Evolutionary conservation across 768 basidiomycete species (phyloP), one percentile per base, ranked within the genome.

Genomic region (Coprinopsis sp.): DNA sequence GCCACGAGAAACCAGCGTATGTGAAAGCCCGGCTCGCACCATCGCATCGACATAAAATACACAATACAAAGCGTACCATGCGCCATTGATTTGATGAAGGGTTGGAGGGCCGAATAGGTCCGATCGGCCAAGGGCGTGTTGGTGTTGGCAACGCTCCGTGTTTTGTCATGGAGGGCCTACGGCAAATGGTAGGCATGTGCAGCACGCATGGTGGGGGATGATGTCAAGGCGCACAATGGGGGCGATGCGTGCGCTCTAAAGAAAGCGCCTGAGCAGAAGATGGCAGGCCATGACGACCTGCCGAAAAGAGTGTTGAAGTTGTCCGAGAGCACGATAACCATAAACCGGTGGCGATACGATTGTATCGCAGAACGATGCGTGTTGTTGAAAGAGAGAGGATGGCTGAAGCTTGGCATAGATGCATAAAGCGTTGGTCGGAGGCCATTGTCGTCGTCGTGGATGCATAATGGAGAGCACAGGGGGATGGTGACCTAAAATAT

Each of bases 401-500:
- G 36, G 27, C 21, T 38, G 28, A 36, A 29, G 33, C 39, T 40
- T 42, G 44, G 29, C 18, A 23, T 18, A 14, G 39, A 10, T 41
- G 10, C 5, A 41, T 37, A 24, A 23, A 5, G 37, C 25, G 6
- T 19, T 39, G 21, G 37, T 39, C 37, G 37, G n/a, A 31, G n/a
- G 30, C 10, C 10, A n/a, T 31, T n/a, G 30, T 31, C 30, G 30
- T 31, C 6, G 31, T 16, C 33, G 19, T 33, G 34, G 43, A 33
- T 33, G 30, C 29, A 34, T 44, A 43, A 5, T 12, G 16, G 38
- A 23, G 31, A 29, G 46, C 37, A 25, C 37, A 31, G 25, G n/a
- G 22, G 46, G 8, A 33, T 44, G 21, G 14, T 49, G 47, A 41
- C 47, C 47, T 39, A 49, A 49, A 49, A 49, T 42, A 49, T 49